Base-by-base conservation (phyloP, 768 basidiomycete species). In the Coprinopsis sp. region DNA sequence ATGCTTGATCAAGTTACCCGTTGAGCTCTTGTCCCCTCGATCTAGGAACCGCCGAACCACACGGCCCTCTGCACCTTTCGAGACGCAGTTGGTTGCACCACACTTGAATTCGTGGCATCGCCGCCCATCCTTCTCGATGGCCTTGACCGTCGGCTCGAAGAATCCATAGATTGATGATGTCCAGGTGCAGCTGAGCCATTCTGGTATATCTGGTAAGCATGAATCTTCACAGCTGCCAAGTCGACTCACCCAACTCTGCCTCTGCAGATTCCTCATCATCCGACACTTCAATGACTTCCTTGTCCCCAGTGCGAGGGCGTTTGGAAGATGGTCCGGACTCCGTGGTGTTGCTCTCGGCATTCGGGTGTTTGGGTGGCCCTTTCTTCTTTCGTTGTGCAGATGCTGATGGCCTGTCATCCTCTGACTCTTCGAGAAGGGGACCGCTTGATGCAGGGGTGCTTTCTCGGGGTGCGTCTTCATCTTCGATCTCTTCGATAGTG, bases 21-120 rank as follows among this genome's bases (percentile, higher is more conserved):
- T 69, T 1, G 60, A 69, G 0, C 23, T 41, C 4, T 48, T 33
- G 55, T 71, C 63, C 2, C 37, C 47, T 0, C 28, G 60, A n/a
- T n/a, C n/a, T 41, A 64, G 54, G 2, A 64, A 51, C 31, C 49
- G 66, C 4, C 56, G 52, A 3, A 63, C 49, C 13, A 12, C 24
- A 12, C 40, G 27, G 18, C 29, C 38, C 12, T 49, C 18, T 25
- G 14, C 45, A 11, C 44, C 37, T n/a, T 27, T 25, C 1, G 49
- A 21, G 36, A 50, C 59, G 42, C 64, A 66, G 8, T 34, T 11
- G 4, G 25, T 39, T 11, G 53, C 54, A 13, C 30, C 21, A 39
- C 68, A 70, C 11, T 46, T 27, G 51, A 70, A 70, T n/a, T 31
- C 49, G 39, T 65, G 64, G 6, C 29, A 36, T 11, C 45, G 47